Evolutionary conservation across 2,329 filamentous ascomycete species (phyloP), one percentile per base, ranked within the genome.

Genomic region (Venturia pyrina): DNA sequence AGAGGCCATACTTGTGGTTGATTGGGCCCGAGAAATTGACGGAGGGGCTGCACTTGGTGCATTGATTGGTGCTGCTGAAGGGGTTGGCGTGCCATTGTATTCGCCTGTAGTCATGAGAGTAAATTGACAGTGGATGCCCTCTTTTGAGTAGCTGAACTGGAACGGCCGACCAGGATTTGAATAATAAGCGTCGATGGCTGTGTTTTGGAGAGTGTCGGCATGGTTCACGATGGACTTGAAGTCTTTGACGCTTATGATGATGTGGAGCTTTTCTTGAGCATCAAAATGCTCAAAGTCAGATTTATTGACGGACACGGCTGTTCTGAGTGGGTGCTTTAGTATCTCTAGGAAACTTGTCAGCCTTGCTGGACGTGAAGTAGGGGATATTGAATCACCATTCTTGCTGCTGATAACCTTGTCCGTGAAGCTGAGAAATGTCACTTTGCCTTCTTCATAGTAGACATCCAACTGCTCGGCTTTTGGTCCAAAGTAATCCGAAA

Each of bases 21-120:
- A 72, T 70, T 59, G 69, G 63, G 62, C 64, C 46, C 62, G 48
- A 4, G 61, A 41, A 13, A 61, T 28, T 17, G 37, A 19, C 7
- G 1, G 61, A 37, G 53, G 32, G 17, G 17, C 32, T 37, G 53
- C 53, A n/a, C 17, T 66, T 48, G 15, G 53, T 17, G 85, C 80
- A 17, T 83, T 80, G 19, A 83, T 82, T 2, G 82, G 81, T 41
- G 79, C 71, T 24, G 74, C 70, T 43, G 75, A 73, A 17, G 70
- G 69, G 37, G 67, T 70, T 70, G 34, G 72, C 5, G 74, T 71
- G 19, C 74, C 78, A 37, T 73, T 76, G 69, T 78, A 77, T 64
- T 91, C 89, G 17, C 89, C 90, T 10, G 89, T 86, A 0, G 90
- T 93, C 89, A 92, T 93, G 67, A 93, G 82, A 56, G 91, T 88